Conservation (phyloP, 1,284 basidiomycete species). For the Kalmanozyma brasiliensis region DNA sequence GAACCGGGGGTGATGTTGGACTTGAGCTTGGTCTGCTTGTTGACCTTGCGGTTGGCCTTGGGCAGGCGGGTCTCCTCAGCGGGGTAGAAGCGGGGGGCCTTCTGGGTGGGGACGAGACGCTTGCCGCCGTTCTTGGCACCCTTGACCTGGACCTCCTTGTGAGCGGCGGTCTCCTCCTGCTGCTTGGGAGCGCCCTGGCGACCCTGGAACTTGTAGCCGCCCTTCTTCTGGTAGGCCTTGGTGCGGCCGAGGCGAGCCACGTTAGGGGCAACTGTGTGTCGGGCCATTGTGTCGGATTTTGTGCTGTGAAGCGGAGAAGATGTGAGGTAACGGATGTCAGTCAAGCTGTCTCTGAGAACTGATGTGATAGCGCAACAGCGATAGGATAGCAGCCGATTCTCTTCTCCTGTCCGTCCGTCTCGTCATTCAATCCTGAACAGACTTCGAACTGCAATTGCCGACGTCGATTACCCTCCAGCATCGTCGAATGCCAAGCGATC, state of each 20-base stretch:
- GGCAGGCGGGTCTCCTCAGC: slow-evolving; percentile 89
- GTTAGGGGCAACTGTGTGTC: slow-evolving; percentile 84
- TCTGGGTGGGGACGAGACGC: slow-evolving; percentile 83
- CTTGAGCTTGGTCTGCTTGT: slow-evolving; percentile 78
- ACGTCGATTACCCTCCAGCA: no score
- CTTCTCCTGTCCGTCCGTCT: slow-evolving; percentile 1
- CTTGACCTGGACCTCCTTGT: slow-evolving; percentile 84
- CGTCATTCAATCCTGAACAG: no score
- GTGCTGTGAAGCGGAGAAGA: slow-evolving; percentile 19
- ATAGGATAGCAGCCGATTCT: no score
- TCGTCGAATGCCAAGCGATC: no score
- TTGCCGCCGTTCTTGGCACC: slow-evolving; percentile 92
- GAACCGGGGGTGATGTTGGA: slow-evolving; percentile 91
- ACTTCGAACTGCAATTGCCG: no score
- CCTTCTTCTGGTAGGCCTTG: slow-evolving; percentile 80
- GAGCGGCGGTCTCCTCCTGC: slow-evolving; percentile 70
- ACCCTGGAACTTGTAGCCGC: slow-evolving; percentile 79
- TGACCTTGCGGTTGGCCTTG: slow-evolving; percentile 90
- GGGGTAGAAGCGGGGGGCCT: slow-evolving; percentile 95
- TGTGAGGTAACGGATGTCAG: slow-evolving; percentile 15
- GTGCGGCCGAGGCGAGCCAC: slow-evolving; percentile 77
- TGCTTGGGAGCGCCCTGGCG: slow-evolving; percentile 74
- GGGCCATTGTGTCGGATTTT: slow-evolving; percentile 77
- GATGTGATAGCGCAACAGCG: not conserved
- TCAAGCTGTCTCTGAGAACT: not conserved